These are phyloP conservation scores for Yarrowia alimentaria DNA, from an alignment of 805 yeast genomes.

Conservation along the genomic window DNA sequence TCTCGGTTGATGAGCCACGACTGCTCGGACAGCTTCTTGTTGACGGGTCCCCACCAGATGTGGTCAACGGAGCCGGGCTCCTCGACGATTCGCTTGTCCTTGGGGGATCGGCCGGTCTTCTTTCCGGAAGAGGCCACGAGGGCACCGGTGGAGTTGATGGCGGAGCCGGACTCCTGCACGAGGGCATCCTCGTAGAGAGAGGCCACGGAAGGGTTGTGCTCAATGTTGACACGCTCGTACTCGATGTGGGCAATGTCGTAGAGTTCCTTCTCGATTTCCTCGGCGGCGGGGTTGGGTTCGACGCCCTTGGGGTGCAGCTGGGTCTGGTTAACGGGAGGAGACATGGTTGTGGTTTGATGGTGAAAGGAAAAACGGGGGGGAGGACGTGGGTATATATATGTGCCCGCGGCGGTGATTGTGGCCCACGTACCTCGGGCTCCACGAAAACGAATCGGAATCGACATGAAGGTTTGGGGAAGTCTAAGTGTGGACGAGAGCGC, in stretches of 20 bases:
- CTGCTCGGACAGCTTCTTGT: conserved; percentile 87
- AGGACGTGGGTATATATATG: conserved; percentile 19
- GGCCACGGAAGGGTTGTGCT: conserved; percentile 90
- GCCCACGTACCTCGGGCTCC: too few species aligned
- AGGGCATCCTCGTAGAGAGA: conserved; percentile 92
- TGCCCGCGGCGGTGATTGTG: too few species aligned
- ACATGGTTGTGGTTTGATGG: conserved; percentile 32
- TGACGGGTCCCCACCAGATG: conserved; percentile 99
- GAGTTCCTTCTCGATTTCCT: conserved; percentile 45
- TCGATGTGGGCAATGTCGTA: conserved; percentile 45
- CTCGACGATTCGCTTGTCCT: conserved; percentile 96
- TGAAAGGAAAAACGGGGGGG: background rate
- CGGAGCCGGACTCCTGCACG: conserved; percentile 77
- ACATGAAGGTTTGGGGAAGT: too few species aligned
- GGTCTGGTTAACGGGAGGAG: conserved; percentile 44
- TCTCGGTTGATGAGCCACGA: conserved; percentile 95
- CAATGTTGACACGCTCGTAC: conserved; percentile 44
- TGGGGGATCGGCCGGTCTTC: conserved; percentile 97
- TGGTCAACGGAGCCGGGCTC: conserved; percentile 80
- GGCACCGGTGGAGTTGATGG: conserved; percentile 90
- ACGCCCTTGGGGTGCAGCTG: conserved; percentile 46
- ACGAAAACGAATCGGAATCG: too few species aligned
- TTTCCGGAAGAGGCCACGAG: conserved; percentile 92
- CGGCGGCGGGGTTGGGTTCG: conserved; percentile 42
- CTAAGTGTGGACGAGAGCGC: too few species aligned